Conservation (phyloP, 805 yeast genomes). For the Alloascoidea africana region DNA sequence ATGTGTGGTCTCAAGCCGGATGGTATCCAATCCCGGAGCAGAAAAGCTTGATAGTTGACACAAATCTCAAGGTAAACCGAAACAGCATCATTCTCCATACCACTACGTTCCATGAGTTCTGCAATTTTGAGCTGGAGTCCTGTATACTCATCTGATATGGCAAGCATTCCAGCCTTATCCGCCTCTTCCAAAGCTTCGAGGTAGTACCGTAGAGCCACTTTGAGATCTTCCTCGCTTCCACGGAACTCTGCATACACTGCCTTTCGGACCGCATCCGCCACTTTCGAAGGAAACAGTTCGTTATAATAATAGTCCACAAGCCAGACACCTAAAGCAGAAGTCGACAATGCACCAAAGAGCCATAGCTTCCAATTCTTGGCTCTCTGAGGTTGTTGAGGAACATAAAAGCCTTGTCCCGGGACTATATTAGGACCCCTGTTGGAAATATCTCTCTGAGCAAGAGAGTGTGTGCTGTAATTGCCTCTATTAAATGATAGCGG, state of each 20-base stretch:
- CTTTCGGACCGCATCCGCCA: slow-evolving; percentile 55
- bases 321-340: no score
- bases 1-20: slow-evolving; percentile 33
- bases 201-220: slow-evolving; percentile 55
- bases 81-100: slow-evolving; percentile 46
- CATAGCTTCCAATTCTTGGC: no score
- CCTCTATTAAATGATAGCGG: no score
- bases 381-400: no score
- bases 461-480: no score
- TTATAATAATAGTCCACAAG: no score
- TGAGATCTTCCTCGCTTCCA: slow-evolving; percentile 37
- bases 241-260: slow-evolving; percentile 79
- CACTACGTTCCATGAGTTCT: slow-evolving; percentile 69
- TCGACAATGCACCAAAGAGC: no score
- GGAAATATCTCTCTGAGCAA: no score
- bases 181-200: slow-evolving; percentile 60
- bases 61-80: slow-evolving; percentile 54
- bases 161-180: slow-evolving; percentile 36
- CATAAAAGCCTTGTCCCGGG: no score
- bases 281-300: slow-evolving; percentile 52
- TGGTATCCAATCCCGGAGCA: slow-evolving; percentile 26
- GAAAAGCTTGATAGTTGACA: slow-evolving; percentile 37
- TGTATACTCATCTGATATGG: slow-evolving; percentile 66
- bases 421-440: no score
- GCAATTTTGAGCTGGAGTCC: slow-evolving; percentile 81